phyloP scores from a whole-genome alignment of 2,329 filamentous ascomycete species.

The Fusarium secorum region DNA sequence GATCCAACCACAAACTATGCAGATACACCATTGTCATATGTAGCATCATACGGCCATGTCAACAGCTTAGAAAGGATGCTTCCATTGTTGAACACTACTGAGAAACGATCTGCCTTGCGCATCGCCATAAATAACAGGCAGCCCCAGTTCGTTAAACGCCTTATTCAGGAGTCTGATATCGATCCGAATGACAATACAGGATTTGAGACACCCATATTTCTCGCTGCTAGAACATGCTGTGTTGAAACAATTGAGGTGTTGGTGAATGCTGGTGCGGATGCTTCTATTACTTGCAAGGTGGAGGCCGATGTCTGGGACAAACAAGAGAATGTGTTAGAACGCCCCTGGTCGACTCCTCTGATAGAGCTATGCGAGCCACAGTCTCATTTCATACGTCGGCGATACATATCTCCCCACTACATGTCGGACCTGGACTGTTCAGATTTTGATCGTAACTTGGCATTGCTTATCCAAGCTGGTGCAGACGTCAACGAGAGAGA shows the following conservation, averaged over 20 bases:
- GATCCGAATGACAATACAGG: conserved; percentile 42
- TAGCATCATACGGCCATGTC: conserved; percentile 40
- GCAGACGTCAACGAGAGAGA: conserved; percentile 32
- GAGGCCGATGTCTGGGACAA: neutral
- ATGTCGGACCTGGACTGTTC: neutral
- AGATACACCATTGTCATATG: conserved; percentile 31
- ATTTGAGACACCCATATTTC: conserved; percentile 37
- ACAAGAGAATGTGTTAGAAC: neutral
- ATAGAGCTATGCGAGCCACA: neutral
- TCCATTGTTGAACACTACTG: conserved; percentile 35
- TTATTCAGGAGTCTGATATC: conserved; percentile 44
- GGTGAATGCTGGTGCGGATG: conserved; percentile 45
- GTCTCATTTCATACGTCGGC: neutral
- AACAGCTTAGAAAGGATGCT: conserved; percentile 42
- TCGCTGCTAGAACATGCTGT: conserved; percentile 7
- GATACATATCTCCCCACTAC: too few relatives aligned
- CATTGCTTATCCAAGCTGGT: conserved; percentile 36
- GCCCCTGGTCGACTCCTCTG: neutral
- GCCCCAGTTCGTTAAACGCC: conserved; percentile 35
- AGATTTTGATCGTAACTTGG: conserved; percentile 12
- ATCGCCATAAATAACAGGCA: conserved; percentile 37
- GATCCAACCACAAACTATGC: too few relatives aligned
- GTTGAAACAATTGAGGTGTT: conserved; percentile 35
- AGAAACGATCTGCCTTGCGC: conserved; percentile 39
- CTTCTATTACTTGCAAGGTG: conserved; percentile 26